Evolutionary conservation across 1,284 basidiomycete species (phyloP), one percentile per base, ranked within the genome.

Genomic region (Schizophyllum commune): DNA sequence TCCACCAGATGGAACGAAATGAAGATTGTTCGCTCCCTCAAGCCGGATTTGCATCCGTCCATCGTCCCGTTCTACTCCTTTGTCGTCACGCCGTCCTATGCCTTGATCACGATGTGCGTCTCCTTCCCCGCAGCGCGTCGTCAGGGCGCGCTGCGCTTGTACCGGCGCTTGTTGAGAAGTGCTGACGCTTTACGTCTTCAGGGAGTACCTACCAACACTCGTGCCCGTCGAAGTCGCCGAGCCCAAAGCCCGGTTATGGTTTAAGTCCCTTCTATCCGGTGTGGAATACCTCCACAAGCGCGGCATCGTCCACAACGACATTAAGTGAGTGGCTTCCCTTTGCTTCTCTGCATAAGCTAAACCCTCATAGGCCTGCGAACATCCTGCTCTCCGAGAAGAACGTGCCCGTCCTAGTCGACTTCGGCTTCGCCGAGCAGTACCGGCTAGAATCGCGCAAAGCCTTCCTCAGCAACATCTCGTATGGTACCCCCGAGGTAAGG

Each of bases 251-350:
- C 85, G 83, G 56, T 79, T 83, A 62, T 96, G 94, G 90, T 93
- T 97, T 71, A 83, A 81, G 56, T 89, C 85, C 60, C 83, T 97
- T 7, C 82, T 94, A n/a, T 91, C 89, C 6, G 94, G 88, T 2
- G 81, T 96, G n/a, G 86, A 89, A 60, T 96, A 94, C 70, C 81
- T 96, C 6, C 94, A 97, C 74, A 83, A 82, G 63, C 86, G 88
- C 55, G 91, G 92, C 33, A 88, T 97, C 56, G 92, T 94, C 0
- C 94, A 97, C 72, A 96, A 96, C 70, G 94, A 97, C 70, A 95
- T 97, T 79, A 97, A 97, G 88, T 91, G 69, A 55, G 86, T 76
- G 5, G 15, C 34, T 56, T 34, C 57, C 19, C 32, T 33, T 11
- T 32, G 39, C 17, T 32, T 56, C 56, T 27, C 62, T 22, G 32